Evolutionary conservation across 495 filamentous ascomycete genomes (phyloP), one percentile per base, ranked within the genome.

Genomic region (Neurospora pannonica): DNA sequence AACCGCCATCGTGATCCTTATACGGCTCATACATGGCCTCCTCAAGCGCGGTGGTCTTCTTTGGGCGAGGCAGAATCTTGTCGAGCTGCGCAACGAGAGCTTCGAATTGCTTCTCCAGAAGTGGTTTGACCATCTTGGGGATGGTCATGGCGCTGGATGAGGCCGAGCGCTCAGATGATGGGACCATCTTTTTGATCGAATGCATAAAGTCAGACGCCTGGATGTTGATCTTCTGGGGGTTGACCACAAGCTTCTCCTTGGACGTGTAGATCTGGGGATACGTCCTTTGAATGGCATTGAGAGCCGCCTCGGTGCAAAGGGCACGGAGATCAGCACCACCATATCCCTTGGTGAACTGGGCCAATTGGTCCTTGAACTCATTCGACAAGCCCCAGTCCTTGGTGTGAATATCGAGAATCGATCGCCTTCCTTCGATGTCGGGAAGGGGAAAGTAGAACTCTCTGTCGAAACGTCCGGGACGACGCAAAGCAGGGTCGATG

Each of bases 391-490:
- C 92, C 96, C 96, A 99, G 78, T 92, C 93, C 77, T 92, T 93
- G 39, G 96, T 98, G 80, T 99, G 94, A 73, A 99, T 99, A 72
- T 98, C 93, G 71, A 99, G 87, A 77, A 99, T 98, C 37, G 91
- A 85, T 74, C 91, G 91, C 62, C 96, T 88, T 11, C 88, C 95
- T 48, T 93, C 89, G 0, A 89, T 82, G 79, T 93, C 92, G 0
- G 96, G 96, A 38, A 99, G 86, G 1, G 96, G 94, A 77, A 99
- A 99, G 83, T 98, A 98, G 79, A 99, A 99, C 82, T 99, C 96
- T 78, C 96, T 87, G 79, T 99, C 96, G 79, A 99, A 99, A 70
- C 96, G 91, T 15, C 96, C 96, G 54, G 96, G 97, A 71, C 96
- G 91, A 77, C 96, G 92, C 28, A 99, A 88, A 48, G 96, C 96